These are phyloP conservation scores for Ceratocystis eucalypticola DNA, from an alignment of 2,329 filamentous ascomycete genomes.

Conservation along the genomic window DNA sequence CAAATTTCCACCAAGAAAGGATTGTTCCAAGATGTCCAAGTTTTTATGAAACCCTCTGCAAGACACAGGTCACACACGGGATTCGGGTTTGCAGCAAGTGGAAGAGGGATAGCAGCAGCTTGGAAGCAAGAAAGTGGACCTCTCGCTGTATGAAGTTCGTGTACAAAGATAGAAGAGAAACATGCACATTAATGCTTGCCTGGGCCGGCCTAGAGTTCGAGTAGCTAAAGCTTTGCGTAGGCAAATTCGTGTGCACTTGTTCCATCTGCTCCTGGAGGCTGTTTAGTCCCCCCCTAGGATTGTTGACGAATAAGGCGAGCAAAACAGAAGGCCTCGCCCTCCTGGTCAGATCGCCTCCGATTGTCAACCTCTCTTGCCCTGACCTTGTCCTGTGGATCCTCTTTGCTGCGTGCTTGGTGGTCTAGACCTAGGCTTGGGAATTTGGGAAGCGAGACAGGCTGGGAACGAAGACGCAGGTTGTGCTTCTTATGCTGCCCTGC, in stretches of 20 bases:
- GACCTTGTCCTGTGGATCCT: not conserved
- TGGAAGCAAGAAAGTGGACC: too few relatives aligned
- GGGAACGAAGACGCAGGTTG: not conserved
- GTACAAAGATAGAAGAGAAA: too few relatives aligned
- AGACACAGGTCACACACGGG: too few relatives aligned
- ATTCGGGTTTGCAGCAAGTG: too few relatives aligned
- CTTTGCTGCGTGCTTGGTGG: not conserved
- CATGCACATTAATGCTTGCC: not conserved
- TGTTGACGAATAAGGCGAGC: not conserved
- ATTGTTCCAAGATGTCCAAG: too few relatives aligned
- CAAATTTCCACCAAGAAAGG: too few relatives aligned
- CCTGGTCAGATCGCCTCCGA: not conserved
- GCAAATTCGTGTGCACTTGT: not conserved
- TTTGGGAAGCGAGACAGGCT: not conserved
- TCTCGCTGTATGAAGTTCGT: too few relatives aligned
- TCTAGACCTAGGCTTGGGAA: not conserved
- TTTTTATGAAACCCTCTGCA: too few relatives aligned
- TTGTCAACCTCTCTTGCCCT: not conserved
- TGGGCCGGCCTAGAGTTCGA: not conserved
- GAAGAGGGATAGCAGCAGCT: too few relatives aligned
- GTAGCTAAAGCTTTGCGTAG: not conserved
- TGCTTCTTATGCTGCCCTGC: not conserved
- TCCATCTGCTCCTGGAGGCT: not conserved
- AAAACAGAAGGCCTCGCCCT: not conserved
- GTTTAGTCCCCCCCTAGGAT: not conserved